phyloP scores from a whole-genome alignment of 2,329 filamentous ascomycete genomes.

The Allantophomopsis cytisporea region DNA sequence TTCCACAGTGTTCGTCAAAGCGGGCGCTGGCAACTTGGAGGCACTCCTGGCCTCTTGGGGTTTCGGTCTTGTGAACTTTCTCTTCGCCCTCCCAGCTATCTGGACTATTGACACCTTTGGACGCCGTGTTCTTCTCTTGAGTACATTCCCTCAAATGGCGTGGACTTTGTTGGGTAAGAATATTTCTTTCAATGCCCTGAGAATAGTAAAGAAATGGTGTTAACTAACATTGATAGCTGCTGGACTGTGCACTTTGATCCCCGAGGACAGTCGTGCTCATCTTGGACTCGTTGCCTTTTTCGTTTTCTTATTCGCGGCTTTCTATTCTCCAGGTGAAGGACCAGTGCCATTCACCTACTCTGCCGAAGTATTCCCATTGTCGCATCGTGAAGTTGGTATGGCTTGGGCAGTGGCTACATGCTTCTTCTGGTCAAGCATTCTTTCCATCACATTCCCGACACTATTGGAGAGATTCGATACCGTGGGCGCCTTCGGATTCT shows the following conservation, averaged over 20 bases:
- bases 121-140: constrained; percentile 42
- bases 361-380: constrained; percentile 39
- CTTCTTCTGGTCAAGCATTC: constrained; percentile 14
- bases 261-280: constrained; percentile 17
- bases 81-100: constrained; percentile 50
- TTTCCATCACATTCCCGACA: constrained; percentile 29
- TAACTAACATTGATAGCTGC: constrained; percentile 8
- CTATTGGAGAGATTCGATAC: constrained; percentile 5
- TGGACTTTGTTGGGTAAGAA: constrained; percentile 37
- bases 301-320: constrained; percentile 47
- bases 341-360: constrained; percentile 22
- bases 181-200: too few relatives aligned
- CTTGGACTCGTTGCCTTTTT: constrained; percentile 42
- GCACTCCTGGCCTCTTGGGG: constrained; percentile 48
- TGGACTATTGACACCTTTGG: constrained; percentile 54
- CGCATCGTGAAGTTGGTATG: constrained; percentile 29
- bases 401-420: constrained; percentile 19
- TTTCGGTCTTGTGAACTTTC: constrained; percentile 48
- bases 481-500: too few relatives aligned
- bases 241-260: constrained; percentile 29
- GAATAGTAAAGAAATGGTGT: too few relatives aligned
- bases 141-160: constrained; percentile 53
- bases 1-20: constrained; percentile 28
- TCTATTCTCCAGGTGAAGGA: constrained; percentile 41
- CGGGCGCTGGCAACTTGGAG: constrained; percentile 24